Percentiles rank a stretch among this genome's conserved stretches.
Conservation (phyloP, 2,329 filamentous ascomycete species). For the Thelonectria rubi region DNA sequence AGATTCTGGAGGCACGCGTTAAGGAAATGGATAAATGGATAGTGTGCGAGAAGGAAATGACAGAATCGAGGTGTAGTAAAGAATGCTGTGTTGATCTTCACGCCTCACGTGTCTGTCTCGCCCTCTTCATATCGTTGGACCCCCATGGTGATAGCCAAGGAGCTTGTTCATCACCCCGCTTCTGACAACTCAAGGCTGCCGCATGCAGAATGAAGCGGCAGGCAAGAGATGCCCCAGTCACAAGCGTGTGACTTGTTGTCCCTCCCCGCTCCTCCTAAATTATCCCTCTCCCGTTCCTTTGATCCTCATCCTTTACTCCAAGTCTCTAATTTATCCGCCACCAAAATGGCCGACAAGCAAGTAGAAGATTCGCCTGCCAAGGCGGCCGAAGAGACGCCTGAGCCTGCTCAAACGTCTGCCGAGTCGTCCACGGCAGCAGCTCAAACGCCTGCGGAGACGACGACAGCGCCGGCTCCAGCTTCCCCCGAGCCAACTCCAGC, state of each 20-base stretch:
- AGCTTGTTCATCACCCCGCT: not conserved
- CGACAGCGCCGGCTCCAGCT: too few species aligned
- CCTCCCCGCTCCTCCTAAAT: not conserved
- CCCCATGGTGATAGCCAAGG: too few species aligned
- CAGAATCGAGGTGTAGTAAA: not conserved
- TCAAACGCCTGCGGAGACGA: not conserved
- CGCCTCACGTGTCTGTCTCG: not conserved
- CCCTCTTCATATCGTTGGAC: too few species aligned
- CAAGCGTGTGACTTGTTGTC: not conserved
- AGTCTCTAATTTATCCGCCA: not conserved
- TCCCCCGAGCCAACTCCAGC: too few species aligned
- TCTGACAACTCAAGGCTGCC: not conserved
- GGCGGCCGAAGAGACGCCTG: not conserved
- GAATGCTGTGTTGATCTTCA: not conserved
- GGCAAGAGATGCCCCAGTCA: not conserved
- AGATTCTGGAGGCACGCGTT: not conserved
- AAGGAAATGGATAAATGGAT: too few species aligned
- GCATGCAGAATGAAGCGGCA: not conserved
- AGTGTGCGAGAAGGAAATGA: too few species aligned
- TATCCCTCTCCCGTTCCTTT: not conserved
- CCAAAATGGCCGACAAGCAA: not conserved
- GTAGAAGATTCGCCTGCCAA: not conserved
- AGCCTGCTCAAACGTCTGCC: not conserved
- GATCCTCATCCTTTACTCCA: not conserved
- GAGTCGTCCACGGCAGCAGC: not conserved